Conservation (phyloP, 768 basidiomycete genomes). For the Mycena rebaudengoi region DNA sequence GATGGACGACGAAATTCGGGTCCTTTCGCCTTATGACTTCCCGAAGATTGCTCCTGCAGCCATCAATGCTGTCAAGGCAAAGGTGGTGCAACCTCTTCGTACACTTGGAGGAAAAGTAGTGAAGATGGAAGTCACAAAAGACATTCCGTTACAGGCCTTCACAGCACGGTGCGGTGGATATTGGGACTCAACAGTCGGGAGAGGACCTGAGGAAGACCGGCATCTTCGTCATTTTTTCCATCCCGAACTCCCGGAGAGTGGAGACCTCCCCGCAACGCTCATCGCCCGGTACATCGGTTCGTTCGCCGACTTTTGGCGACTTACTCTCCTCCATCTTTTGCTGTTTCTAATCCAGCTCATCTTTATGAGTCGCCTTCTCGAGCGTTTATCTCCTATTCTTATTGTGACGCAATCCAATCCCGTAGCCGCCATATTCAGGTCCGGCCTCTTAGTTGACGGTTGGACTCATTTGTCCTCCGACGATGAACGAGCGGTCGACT, state of each 20-base stretch:
- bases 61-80: background rate
- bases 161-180: background rate
- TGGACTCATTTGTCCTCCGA: background rate
- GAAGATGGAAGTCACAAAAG: background rate
- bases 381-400: background rate
- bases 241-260: background rate
- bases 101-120: background rate
- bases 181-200: background rate
- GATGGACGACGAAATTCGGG: background rate
- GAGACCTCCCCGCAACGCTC: background rate
- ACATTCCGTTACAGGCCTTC: background rate
- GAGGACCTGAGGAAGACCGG: background rate
- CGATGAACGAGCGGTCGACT: background rate
- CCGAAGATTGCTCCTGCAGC: background rate
- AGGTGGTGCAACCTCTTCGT: background rate
- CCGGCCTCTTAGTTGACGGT: background rate
- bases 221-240: background rate
- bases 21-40: background rate
- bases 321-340: background rate
- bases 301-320: background rate
- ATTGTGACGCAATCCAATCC: background rate
- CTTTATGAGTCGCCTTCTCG: background rate
- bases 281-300: background rate
- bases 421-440: background rate
- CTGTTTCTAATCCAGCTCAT: background rate